Evolutionary conservation across 257 asterid species (phyloP).

Genomic region (Solanum rostratum): DNA sequence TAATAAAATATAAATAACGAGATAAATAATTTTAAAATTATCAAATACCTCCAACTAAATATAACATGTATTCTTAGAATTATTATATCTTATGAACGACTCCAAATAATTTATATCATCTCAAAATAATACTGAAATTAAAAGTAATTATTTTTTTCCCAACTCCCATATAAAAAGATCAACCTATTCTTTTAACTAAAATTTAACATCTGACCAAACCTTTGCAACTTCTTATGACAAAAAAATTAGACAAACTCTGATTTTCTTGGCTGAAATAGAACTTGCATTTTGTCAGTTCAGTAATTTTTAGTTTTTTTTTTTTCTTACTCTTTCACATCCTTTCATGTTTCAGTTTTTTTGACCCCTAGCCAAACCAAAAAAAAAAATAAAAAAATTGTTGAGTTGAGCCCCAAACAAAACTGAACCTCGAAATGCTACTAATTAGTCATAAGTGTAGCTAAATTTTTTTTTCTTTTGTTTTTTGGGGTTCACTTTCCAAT

Average conservation of each 20-base stretch:
- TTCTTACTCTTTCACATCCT: not conserved
- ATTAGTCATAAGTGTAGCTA: not conserved
- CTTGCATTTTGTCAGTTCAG: constrained; percentile 14
- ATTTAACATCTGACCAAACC: not conserved
- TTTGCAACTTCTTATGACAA: not conserved
- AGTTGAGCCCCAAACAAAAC: constrained; percentile 11
- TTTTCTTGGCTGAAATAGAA: constrained; percentile 13
- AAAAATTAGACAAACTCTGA: constrained; percentile 16
- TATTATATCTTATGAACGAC: no score
- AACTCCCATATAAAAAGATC: not conserved
- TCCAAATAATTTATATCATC: not conserved
- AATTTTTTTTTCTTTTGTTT: not conserved
- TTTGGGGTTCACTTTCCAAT: constrained; percentile 30
- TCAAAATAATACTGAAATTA: no score
- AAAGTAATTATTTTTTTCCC: no score
- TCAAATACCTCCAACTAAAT: no score
- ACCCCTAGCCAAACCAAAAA: constrained; percentile 9
- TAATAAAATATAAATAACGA: no score
- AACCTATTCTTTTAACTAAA: not conserved
- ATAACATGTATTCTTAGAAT: no score
- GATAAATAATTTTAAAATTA: no score
- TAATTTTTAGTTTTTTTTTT: not conserved
- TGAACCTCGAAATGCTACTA: constrained; percentile 12
- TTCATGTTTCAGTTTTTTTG: not conserved
- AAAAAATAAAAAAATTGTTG: not conserved